Evolutionary conservation across 2,329 filamentous ascomycete genomes (phyloP).

Genomic region (Alternaria longipes): DNA sequence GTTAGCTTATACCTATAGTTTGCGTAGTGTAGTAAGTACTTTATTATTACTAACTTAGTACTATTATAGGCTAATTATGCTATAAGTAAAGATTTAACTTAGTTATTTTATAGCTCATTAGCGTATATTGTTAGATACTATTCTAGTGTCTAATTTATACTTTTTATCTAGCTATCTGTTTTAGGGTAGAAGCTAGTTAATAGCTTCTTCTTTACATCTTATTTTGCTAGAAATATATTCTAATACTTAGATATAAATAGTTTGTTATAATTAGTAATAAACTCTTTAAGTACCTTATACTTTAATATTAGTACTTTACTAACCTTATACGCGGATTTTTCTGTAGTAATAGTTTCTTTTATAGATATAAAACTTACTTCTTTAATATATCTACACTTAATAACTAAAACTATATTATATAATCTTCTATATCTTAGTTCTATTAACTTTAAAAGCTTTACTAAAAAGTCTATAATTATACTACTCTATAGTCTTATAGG

Average conservation of each 20-base stretch:
- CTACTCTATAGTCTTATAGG: background rate
- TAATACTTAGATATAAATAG: constrained; percentile 3
- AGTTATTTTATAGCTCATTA: background rate
- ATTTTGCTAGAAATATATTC: background rate
- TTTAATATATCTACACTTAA: background rate
- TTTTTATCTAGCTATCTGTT: background rate
- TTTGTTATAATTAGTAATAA: background rate
- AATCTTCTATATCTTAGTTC: background rate
- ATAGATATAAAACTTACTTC: background rate
- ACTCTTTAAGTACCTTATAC: background rate
- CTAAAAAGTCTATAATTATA: background rate
- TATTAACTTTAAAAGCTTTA: background rate
- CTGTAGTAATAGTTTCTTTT: background rate
- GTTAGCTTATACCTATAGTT: no score
- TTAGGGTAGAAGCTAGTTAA: no score
- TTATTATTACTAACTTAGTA: no score
- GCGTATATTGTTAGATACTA: background rate
- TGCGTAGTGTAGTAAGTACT: no score
- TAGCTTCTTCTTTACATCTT: no score
- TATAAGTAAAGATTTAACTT: no score
- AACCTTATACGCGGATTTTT: background rate
- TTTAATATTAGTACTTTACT: background rate
- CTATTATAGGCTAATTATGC: no score
- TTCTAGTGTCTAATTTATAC: background rate
- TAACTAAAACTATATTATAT: background rate